A percentile compares a stretch with the other conserved stretches of the same genome.
These are phyloP conservation scores for Suillus hirtellus DNA, from an alignment of 768 basidiomycete species.

Conservation along the genomic window DNA sequence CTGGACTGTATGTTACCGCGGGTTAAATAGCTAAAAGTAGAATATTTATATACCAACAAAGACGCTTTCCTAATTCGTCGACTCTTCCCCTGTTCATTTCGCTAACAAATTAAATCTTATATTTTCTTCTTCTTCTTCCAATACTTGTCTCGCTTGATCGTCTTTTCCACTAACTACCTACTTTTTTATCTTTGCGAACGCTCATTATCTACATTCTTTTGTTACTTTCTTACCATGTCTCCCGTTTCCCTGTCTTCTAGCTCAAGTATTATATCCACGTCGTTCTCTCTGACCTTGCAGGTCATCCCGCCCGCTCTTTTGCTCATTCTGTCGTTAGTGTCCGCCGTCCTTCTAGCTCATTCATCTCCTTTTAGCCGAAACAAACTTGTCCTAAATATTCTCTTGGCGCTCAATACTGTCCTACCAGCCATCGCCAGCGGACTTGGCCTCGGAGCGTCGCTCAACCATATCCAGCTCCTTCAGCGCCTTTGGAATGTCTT, in stretches of 20 bases:
- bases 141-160: background rate
- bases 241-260: background rate
- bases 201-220: slow-evolving; percentile 8
- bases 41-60: background rate
- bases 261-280: background rate
- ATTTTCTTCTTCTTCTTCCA: background rate
- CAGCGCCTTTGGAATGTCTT: slow-evolving; percentile 19
- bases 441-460: slow-evolving; percentile 20
- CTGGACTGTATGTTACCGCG: background rate
- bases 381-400: slow-evolving; percentile 9
- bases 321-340: slow-evolving; percentile 25
- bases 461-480: slow-evolving; percentile 15
- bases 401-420: slow-evolving; percentile 24
- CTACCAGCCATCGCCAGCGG: slow-evolving; percentile 26
- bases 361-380: slow-evolving; percentile 15
- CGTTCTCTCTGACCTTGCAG: background rate
- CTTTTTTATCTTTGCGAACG: background rate
- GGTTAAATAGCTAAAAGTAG: background rate
- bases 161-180: background rate
- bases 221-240: background rate
- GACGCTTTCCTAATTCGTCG: slow-evolving; percentile 1
- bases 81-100: slow-evolving; percentile 7
- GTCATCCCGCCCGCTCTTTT: slow-evolving; percentile 27
- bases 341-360: slow-evolving; percentile 16
- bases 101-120: slow-evolving; percentile 9